phyloP scores from a whole-genome alignment of 176 grass and related monocot genomes.

The Cenchrus fungigraminus region DNA sequence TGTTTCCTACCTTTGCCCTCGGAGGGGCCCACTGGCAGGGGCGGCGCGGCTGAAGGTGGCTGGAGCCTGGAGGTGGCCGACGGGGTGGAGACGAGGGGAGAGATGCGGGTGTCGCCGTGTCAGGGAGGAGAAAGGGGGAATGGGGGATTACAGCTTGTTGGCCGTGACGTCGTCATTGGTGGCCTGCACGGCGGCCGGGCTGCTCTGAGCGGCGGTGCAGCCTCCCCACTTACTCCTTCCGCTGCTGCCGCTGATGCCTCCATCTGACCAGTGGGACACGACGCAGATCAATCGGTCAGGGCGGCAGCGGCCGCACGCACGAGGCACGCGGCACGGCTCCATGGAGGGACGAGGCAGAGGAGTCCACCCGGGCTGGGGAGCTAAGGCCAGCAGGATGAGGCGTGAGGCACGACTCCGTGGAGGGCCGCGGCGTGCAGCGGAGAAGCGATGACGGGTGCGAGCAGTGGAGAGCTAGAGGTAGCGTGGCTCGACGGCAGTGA shows the following conservation, averaged over 20 bases:
- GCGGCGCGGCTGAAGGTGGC: too few species aligned
- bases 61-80: too few species aligned
- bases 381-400: too few species aligned
- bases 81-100: not conserved
- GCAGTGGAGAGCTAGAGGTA: too few species aligned
- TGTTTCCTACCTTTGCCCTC: too few species aligned
- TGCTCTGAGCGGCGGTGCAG: constrained; percentile 55
- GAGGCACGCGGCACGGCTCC: not conserved
- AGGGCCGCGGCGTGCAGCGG: too few species aligned
- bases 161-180: constrained; percentile 95
- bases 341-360: too few species aligned
- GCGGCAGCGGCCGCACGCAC: not conserved
- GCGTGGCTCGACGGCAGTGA: too few species aligned
- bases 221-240: not conserved
- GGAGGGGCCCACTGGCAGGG: too few species aligned
- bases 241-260: not conserved
- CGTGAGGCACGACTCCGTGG: too few species aligned
- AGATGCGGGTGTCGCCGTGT: not conserved
- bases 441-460: too few species aligned
- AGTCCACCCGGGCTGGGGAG: too few species aligned
- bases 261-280: not conserved
- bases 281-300: not conserved
- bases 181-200: constrained; percentile 85
- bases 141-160: constrained; percentile 71
- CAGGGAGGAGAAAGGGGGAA: not conserved